Evolutionary conservation across 2,329 filamentous ascomycete genomes (phyloP), one percentile per base, ranked within the genome.

Genomic region (Fusarium sp.): DNA sequence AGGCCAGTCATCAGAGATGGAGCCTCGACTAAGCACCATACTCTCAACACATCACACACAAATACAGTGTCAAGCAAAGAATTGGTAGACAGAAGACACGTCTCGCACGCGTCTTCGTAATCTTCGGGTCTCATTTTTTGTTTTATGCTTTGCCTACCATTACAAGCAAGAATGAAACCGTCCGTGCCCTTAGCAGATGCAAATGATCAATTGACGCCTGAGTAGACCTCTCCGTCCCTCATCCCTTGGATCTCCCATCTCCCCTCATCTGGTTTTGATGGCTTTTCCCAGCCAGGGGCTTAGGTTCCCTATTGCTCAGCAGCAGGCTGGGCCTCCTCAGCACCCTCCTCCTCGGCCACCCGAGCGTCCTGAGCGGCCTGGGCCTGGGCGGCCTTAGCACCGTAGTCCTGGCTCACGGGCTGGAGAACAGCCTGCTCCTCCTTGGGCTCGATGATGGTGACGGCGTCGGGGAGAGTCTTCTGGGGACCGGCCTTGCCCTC

Each of bases 391-490:
- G 89, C 89, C 94, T 99, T 99, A 80, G 96, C 95, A 83, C 97
- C 97, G 89, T 99, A 99, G 90, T 99, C 97, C 89, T 98, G 95
- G 88, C 93, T 96, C 87, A 96, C 93, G 84, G 97, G 97, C 88
- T 98, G 95, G 82, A 98, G 91, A 78, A 98, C 93, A 82, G 93
- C 92, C 86, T 95, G 91, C 92, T 99, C 97, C 89, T 99, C 97
- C 94, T 99, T 99, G 88, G 97, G 97, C 91, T 99, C 97, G 87
- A 98, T 98, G 88, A 99, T 97, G 86, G 96, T 98, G 87, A 99
- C 97, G 85, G 95, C 95, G 87, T 99, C 97, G 81, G 97, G 97
- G 78, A 99, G 94, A 80, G 95, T 92, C 92, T 98, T 98, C 89
- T 95, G 94, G 82, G 96, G 95, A 80, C 97, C 95, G 83, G 95